Evolutionary conservation across 2,329 filamentous ascomycete species (phyloP).

Genomic region (Tolypocladium endophyticum): DNA sequence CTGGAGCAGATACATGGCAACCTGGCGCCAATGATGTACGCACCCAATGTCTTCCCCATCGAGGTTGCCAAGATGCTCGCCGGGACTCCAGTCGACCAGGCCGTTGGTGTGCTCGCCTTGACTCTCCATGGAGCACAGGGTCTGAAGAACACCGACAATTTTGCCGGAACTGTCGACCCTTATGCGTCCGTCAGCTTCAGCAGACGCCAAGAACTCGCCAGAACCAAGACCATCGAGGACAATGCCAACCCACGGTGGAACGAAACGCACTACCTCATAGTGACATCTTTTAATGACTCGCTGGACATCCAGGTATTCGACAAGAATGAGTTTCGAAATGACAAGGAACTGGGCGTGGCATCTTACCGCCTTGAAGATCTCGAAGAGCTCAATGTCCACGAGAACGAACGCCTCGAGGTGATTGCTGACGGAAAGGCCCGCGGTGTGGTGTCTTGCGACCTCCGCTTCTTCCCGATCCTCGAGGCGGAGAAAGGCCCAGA

Average conservation of each 20-base stretch:
- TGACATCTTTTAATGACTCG: slow-evolving; percentile 82
- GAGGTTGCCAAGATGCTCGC: slow-evolving; percentile 98
- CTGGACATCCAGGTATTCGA: slow-evolving; percentile 81
- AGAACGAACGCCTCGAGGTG: slow-evolving; percentile 79
- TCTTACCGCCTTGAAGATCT: slow-evolving; percentile 78
- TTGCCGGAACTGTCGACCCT: slow-evolving; percentile 83
- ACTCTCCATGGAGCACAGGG: slow-evolving; percentile 86
- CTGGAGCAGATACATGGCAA: slow-evolving; percentile 93
- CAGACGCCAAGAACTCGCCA: slow-evolving; percentile 66
- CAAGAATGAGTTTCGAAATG: slow-evolving; percentile 92
- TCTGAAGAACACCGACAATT: slow-evolving; percentile 91
- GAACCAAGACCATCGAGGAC: slow-evolving; percentile 80
- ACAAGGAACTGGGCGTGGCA: slow-evolving; percentile 84
- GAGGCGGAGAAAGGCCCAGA: slow-evolving; percentile 61
- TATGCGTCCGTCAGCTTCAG: slow-evolving; percentile 82
- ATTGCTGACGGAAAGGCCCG: slow-evolving; percentile 74
- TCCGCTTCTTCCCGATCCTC: slow-evolving; percentile 92
- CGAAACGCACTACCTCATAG: slow-evolving; percentile 90
- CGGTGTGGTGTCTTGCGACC: slow-evolving; percentile 68
- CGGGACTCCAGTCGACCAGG: slow-evolving; percentile 87
- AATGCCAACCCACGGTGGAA: slow-evolving; percentile 87
- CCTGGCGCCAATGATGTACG: slow-evolving; percentile 94
- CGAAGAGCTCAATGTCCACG: slow-evolving; percentile 64
- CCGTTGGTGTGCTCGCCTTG: slow-evolving; percentile 85
- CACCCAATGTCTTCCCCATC: slow-evolving; percentile 93